A percentile compares a stretch with the other conserved stretches of the same genome.
Conservation (phyloP, 1,139 yeast species). For the Protomyces inundatus region DNA sequence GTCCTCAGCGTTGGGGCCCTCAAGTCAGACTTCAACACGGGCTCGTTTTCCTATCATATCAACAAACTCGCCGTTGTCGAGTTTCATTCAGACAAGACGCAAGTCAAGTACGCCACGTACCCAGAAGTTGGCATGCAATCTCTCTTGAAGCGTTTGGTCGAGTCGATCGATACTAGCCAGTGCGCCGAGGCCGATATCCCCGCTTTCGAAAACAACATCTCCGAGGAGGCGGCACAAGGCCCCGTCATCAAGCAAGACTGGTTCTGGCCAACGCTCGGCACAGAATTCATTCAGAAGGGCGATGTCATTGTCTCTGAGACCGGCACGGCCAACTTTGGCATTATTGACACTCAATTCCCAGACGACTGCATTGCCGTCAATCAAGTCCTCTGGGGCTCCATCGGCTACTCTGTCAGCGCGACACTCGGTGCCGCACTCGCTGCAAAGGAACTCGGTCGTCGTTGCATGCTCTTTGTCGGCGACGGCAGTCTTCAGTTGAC, state of each 20-base stretch:
- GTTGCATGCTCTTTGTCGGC: constrained; percentile 70
- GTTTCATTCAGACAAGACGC: constrained; percentile 47
- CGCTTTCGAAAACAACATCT: background rate
- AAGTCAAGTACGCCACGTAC: constrained; percentile 43
- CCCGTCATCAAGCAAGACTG: constrained; percentile 33
- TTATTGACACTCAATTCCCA: constrained; percentile 60
- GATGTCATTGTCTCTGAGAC: constrained; percentile 71
- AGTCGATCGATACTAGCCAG: constrained; percentile 38
- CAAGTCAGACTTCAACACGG: constrained; percentile 44
- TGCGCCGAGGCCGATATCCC: constrained; percentile 34
- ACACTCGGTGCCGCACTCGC: constrained; percentile 75
- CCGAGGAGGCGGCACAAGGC: constrained; percentile 30
- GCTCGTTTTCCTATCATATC: constrained; percentile 43
- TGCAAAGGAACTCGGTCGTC: constrained; percentile 52
- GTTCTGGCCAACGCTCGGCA: constrained; percentile 32
- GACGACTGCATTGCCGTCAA: constrained; percentile 49
- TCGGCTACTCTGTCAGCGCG: constrained; percentile 83
- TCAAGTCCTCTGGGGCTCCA: constrained; percentile 72
- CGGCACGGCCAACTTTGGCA: constrained; percentile 69
- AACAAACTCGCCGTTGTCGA: constrained; percentile 39
- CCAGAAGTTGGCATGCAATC: constrained; percentile 31
- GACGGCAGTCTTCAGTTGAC: constrained; percentile 95
- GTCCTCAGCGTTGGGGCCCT: constrained; percentile 44
- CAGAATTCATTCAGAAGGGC: constrained; percentile 48
- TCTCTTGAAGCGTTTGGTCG: constrained; percentile 44